A percentile compares a stretch with the other conserved stretches of the same genome.
Evolutionary conservation across 2,329 filamentous ascomycete genomes (phyloP).

Genomic region (Aspergillus aculeatus): DNA sequence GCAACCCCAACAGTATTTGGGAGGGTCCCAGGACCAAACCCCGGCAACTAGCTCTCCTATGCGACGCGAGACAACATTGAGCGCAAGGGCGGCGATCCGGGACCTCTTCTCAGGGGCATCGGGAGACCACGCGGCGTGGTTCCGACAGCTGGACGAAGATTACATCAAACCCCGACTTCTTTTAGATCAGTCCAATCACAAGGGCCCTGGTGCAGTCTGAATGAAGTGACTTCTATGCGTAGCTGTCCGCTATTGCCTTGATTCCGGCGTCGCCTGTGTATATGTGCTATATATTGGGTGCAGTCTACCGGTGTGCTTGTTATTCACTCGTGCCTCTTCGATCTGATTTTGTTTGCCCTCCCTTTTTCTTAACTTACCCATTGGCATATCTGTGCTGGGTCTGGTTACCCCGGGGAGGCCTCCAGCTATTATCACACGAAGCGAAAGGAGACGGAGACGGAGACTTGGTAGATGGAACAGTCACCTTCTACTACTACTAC

Average conservation of each 20-base stretch:
- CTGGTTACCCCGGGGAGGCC: slow-evolving; percentile 4
- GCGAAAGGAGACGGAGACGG: not conserved
- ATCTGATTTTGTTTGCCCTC: too few relatives aligned
- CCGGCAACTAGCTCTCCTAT: slow-evolving; percentile 29
- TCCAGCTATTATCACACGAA: not conserved
- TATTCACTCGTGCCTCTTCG: not conserved
- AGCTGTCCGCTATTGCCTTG: slow-evolving; percentile 4
- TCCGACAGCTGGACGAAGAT: slow-evolving; percentile 90
- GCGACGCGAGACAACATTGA: slow-evolving; percentile 51
- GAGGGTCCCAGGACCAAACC: slow-evolving; percentile 17
- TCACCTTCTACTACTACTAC: not conserved
- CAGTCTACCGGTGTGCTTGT: not conserved
- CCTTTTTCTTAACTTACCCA: not conserved
- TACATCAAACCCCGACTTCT: slow-evolving; percentile 91
- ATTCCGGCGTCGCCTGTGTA: not conserved
- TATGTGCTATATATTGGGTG: slow-evolving; percentile 1
- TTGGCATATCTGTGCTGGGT: slow-evolving; percentile 9
- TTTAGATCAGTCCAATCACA: slow-evolving; percentile 64
- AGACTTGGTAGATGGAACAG: not conserved
- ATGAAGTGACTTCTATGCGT: slow-evolving; percentile 11
- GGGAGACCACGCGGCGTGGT: slow-evolving; percentile 86
- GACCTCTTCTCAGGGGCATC: slow-evolving; percentile 72
- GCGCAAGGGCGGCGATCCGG: slow-evolving; percentile 72
- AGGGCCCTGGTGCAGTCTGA: slow-evolving; percentile 43
- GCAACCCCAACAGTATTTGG: slow-evolving; percentile 31